A percentile compares a stretch with the other conserved stretches of the same genome.
These are phyloP conservation scores for Polychaeton citri DNA, from an alignment of 2,329 filamentous ascomycete genomes.

Conservation along the genomic window DNA sequence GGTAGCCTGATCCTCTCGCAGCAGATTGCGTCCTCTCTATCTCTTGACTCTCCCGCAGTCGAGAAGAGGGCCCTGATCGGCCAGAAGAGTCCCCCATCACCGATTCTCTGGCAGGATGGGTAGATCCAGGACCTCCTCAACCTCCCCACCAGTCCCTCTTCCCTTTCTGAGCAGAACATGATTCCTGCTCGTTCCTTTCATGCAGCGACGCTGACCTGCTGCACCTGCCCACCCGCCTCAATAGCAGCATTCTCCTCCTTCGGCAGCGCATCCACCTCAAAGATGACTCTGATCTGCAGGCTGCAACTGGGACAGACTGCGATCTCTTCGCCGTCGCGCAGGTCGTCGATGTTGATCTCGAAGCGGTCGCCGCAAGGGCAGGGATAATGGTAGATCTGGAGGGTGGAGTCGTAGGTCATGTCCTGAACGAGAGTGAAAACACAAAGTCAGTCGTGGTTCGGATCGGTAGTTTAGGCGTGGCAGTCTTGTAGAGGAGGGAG, in stretches of 20 bases:
- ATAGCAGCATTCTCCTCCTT: constrained; percentile 13
- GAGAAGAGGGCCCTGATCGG: no score
- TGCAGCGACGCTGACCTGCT: constrained; percentile 11
- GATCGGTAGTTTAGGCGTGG: neutral
- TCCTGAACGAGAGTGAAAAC: constrained; percentile 33
- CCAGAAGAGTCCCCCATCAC: no score
- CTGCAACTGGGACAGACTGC: constrained; percentile 97
- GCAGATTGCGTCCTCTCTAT: no score
- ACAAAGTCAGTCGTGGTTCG: neutral
- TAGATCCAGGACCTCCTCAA: no score
- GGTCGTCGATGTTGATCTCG: constrained; percentile 72
- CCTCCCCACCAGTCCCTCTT: no score
- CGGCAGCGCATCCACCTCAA: constrained; percentile 51
- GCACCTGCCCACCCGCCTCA: constrained; percentile 3
- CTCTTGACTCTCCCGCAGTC: no score
- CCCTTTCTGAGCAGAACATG: no score
- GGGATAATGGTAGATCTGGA: constrained; percentile 88
- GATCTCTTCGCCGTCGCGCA: constrained; percentile 82
- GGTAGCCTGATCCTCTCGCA: no score
- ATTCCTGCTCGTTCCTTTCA: constrained; percentile 4
- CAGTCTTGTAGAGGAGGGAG: neutral
- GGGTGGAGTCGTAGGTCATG: constrained; percentile 74
- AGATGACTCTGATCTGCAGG: constrained; percentile 91
- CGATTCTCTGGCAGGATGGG: no score
- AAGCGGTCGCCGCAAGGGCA: constrained; percentile 97